Evolutionary conservation across 2,329 filamentous ascomycete species (phyloP), one percentile per base, ranked within the genome.

Genomic region (Fusarium albosuccineum): DNA sequence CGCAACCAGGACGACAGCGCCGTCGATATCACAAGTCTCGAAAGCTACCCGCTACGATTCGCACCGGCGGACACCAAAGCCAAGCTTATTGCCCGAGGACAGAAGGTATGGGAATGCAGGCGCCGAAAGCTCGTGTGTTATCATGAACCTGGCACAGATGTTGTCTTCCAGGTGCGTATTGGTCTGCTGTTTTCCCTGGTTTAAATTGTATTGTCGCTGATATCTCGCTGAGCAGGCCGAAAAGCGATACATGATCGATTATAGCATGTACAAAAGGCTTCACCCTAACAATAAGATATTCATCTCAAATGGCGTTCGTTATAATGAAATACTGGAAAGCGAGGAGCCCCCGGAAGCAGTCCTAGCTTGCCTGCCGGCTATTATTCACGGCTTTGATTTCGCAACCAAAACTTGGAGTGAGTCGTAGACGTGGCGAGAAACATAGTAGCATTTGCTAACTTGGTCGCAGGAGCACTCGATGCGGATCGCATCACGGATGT

Each of bases 221-320:
- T 39, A 29, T 30, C 7, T 6, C 22, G 22, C 4, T 5, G 22
- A 30, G 4, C 14, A 62, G 62, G 36, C 41, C 3, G 55, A 66
- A 6, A 27, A n/a, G 4, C 59, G 55, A 26, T 62, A 30, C 37
- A 66, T 66, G 54, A 42, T 60, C 39, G 58, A 66, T 30, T 66
- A 66, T 5, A 5, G 9, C 9, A 62, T 63, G 62, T 63, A 45
- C n/a, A 36, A 22, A 7, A 50, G 59, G 3, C 39, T 65, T 4
- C 58, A 58, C 36, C 53, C 53, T 4, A 1, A 3, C 1, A 54
- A 44, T 16, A 0, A 4, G 2, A 3, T 54, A 3, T 54, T 48
- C 7, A 3, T 9, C 5, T 3, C 1, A 1, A 2, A 3, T 6
- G 8, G 2, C 13, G 9, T 8, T 26, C 6, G 1, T 9, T 2